Percentiles rank a stretch among this genome's conserved stretches.
Conservation (phyloP, 257 asterid species). For the Solanum sitiens region DNA sequence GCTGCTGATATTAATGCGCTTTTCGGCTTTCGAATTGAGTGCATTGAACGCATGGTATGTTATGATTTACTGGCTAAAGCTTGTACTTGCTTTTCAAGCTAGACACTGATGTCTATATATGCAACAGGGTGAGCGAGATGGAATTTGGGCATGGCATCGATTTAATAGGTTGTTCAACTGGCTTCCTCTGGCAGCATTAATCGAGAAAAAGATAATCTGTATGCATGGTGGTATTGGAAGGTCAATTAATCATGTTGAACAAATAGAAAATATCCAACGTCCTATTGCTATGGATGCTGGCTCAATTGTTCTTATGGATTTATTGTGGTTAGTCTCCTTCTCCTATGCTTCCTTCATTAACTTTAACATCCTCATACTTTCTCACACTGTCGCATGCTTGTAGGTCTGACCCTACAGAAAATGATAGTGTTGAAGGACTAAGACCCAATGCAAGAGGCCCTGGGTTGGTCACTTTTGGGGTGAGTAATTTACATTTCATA, state of each 20-base stretch:
- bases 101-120: constrained; percentile 7
- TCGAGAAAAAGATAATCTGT: constrained; percentile 92
- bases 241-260: constrained; percentile 93
- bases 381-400: constrained; percentile 12
- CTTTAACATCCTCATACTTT: constrained; percentile 1
- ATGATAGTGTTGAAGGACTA: constrained; percentile 97
- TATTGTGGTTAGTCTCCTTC: constrained; percentile 61
- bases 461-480: constrained; percentile 99
- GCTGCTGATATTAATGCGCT: constrained; percentile 99
- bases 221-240: constrained; percentile 99
- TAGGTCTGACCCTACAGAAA: constrained; percentile 99
- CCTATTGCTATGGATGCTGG: constrained; percentile 99
- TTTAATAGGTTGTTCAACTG: constrained; percentile 92
- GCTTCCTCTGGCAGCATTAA: constrained; percentile 97
- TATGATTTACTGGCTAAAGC: neutral
- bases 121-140: constrained; percentile 98
- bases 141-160: constrained; percentile 98
- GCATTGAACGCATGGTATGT: constrained; percentile 95
- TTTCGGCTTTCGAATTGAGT: constrained; percentile 96
- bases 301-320: constrained; percentile 93
- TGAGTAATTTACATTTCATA: constrained; percentile 19
- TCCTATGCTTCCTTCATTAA: neutral
- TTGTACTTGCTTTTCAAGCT: neutral
- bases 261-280: constrained; percentile 90
- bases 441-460: constrained; percentile 99